phyloP scores from a whole-genome alignment of 768 basidiomycete species.

The Cyathus striatus region DNA sequence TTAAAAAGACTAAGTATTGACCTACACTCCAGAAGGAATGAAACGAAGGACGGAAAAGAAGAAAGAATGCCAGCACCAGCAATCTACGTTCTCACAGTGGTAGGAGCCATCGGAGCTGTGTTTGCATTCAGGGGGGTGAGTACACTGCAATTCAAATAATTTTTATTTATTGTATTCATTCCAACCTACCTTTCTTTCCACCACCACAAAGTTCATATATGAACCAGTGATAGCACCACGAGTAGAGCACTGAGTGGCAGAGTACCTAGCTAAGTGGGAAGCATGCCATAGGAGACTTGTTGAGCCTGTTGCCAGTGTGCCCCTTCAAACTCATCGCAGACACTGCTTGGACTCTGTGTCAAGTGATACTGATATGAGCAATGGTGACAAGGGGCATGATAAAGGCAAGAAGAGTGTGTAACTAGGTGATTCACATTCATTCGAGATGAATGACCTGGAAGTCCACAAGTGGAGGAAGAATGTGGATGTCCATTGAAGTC shows the following conservation, averaged over 20 bases:
- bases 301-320: constrained; percentile 12
- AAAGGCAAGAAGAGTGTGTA: constrained; percentile 4
- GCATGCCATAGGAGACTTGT: constrained; percentile 23
- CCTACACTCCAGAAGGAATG: too few relatives aligned
- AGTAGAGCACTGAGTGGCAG: constrained; percentile 43
- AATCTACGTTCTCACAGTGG: constrained; percentile 45
- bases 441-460: constrained; percentile 54
- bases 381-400: constrained; percentile 4
- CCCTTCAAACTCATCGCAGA: constrained; percentile 15
- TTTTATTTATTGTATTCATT: background rate
- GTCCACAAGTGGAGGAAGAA: constrained; percentile 49
- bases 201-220: constrained; percentile 49
- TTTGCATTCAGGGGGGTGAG: constrained; percentile 59
- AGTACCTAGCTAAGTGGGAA: constrained; percentile 27
- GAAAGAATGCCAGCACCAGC: constrained; percentile 30
- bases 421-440: constrained; percentile 4
- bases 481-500: constrained; percentile 26
- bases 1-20: too few relatives aligned
- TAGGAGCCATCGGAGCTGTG: constrained; percentile 43
- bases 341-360: constrained; percentile 20
- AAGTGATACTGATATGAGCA: constrained; percentile 13
- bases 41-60: too few relatives aligned
- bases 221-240: constrained; percentile 65
- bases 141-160: constrained; percentile 3
- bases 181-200: constrained; percentile 1